A percentile compares a stretch with the other conserved stretches of the same genome.
Conservation (phyloP, 148 eudicot species). For the Beta vulgaris region DNA sequence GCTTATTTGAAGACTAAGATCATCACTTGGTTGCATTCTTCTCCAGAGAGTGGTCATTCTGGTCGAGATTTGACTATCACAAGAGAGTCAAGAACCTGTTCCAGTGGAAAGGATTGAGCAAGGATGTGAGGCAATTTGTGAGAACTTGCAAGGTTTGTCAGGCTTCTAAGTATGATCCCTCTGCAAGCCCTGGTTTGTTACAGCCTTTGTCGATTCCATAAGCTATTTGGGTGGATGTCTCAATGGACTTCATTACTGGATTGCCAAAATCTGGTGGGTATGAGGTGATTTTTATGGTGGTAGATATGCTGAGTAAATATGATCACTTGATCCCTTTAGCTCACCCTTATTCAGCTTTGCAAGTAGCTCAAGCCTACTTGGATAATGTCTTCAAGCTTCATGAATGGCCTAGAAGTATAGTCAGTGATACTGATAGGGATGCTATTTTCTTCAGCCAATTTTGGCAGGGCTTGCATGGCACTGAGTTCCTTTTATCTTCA, state of each 20-base stretch:
- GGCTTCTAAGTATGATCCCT: not conserved
- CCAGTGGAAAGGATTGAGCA: not conserved
- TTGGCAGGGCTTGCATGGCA: not conserved
- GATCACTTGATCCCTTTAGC: not conserved
- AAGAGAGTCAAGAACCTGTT: not conserved
- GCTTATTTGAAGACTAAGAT: not conserved
- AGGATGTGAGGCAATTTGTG: not conserved
- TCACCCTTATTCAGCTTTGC: not conserved
- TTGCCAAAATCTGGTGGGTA: not conserved
- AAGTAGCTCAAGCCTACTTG: not conserved
- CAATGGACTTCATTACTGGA: not conserved
- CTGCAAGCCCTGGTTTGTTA: too few species aligned
- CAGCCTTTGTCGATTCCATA: not conserved
- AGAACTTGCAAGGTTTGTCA: not conserved
- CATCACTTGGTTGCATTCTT: not conserved
- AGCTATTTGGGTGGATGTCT: not conserved
- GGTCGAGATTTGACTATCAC: not conserved
- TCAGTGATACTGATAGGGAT: not conserved
- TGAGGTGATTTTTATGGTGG: slow-evolving; percentile 1
- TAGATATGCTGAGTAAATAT: not conserved
- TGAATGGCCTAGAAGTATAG: not conserved
- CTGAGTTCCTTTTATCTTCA: not conserved
- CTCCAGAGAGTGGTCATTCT: not conserved
- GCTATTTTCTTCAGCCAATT: not conserved
- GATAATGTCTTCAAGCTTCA: slow-evolving; percentile 5